phyloP scores from a whole-genome alignment of 495 filamentous ascomycete genomes.

The Friedmanniomyces simplex region DNA sequence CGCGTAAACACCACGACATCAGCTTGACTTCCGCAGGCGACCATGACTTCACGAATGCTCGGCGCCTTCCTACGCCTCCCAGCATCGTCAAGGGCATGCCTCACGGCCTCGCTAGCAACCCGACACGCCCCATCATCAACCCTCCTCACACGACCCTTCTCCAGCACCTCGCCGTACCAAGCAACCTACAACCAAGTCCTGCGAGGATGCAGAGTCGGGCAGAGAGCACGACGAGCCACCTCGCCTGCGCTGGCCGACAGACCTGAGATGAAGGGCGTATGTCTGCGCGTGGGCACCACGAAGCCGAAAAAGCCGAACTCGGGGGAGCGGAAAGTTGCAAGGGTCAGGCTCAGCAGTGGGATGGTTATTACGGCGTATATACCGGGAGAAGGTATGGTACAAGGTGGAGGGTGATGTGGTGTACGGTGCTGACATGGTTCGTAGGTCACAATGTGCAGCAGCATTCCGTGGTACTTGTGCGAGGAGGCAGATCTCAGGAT shows the following conservation, averaged over 20 bases:
- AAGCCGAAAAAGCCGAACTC: slow-evolving; percentile 99
- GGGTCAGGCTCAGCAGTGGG: slow-evolving; percentile 78
- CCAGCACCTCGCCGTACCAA: slow-evolving; percentile 9
- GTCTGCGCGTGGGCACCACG: slow-evolving; percentile 79
- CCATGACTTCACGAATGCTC: slow-evolving; percentile 9
- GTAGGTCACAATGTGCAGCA: slow-evolving; percentile 94
- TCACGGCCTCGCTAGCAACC: slow-evolving; percentile 2
- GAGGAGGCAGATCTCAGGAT: slow-evolving; percentile 87
- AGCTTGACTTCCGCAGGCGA: background rate
- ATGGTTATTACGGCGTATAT: slow-evolving; percentile 85
- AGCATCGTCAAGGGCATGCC: slow-evolving; percentile 5
- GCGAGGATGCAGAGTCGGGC: slow-evolving; percentile 62
- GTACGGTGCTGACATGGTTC: background rate
- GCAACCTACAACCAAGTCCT: slow-evolving; percentile 38
- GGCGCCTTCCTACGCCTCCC: slow-evolving; percentile 16
- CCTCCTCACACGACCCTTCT: slow-evolving; percentile 16
- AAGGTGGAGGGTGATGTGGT: background rate
- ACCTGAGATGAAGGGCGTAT: slow-evolving; percentile 87
- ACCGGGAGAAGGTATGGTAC: slow-evolving; percentile 66
- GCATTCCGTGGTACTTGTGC: slow-evolving; percentile 89
- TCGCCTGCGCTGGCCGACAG: slow-evolving; percentile 73
- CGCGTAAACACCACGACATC: background rate
- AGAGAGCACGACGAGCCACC: slow-evolving; percentile 67
- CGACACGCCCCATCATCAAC: background rate
- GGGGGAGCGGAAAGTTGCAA: slow-evolving; percentile 82